Evolutionary conservation across 352 stramenopile genomes (phyloP).

Genomic region (Paralagenidium karlingii): DNA sequence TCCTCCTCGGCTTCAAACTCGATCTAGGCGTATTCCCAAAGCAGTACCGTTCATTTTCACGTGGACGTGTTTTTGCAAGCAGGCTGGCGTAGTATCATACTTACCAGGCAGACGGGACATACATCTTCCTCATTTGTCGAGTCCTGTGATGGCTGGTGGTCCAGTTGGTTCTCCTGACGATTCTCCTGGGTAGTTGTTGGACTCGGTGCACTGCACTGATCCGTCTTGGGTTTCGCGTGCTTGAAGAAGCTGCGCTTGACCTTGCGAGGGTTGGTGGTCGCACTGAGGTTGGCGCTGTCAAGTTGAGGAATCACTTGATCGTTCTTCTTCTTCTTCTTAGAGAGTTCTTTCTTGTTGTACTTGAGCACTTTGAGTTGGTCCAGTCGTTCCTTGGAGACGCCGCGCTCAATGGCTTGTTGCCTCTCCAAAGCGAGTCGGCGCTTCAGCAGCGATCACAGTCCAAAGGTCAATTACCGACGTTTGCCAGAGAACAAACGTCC

Average conservation of each 20-base stretch:
- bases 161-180: too few relatives aligned
- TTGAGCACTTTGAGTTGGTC: conserved; percentile 51
- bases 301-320: too few relatives aligned
- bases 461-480: not conserved
- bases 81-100: not conserved
- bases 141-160: too few relatives aligned
- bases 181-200: not conserved
- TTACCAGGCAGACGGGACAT: not conserved
- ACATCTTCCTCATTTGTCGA: conserved; percentile 2
- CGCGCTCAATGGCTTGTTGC: conserved; percentile 23
- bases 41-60: too few relatives aligned
- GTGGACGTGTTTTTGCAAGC: not conserved
- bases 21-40: too few relatives aligned
- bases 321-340: too few relatives aligned
- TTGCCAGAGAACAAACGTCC: not conserved
- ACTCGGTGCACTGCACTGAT: not conserved
- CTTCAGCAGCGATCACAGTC: conserved; percentile 9
- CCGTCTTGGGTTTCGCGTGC: not conserved
- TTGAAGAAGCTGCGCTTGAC: not conserved
- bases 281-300: too few relatives aligned
- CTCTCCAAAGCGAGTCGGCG: too few relatives aligned
- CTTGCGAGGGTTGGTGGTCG: too few relatives aligned
- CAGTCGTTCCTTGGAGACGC: conserved; percentile 45
- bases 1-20: not conserved
- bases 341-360: conserved; percentile 39